These are phyloP conservation scores for Rosa chinensis DNA, from an alignment of 306 rosid species.

Conservation along the genomic window DNA sequence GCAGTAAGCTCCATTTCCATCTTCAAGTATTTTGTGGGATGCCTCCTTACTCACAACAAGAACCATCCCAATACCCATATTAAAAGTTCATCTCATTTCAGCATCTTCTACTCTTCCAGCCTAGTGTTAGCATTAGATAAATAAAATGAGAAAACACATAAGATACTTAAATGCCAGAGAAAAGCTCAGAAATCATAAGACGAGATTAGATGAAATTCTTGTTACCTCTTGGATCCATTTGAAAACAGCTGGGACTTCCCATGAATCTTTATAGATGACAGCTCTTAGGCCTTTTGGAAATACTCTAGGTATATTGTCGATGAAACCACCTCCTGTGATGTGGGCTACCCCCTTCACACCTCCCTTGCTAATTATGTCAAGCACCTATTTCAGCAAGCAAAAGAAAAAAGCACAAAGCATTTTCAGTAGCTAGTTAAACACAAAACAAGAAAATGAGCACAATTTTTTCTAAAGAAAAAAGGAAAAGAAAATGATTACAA, in stretches of 20 bases:
- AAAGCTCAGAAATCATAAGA: background rate
- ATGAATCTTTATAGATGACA: conserved; percentile 52
- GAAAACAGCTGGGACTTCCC: conserved; percentile 74
- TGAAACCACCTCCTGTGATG: conserved; percentile 91
- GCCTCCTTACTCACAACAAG: conserved; percentile 69
- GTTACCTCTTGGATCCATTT: conserved; percentile 95
- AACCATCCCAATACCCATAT: conserved; percentile 97
- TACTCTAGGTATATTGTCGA: conserved; percentile 85
- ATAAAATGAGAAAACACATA: background rate
- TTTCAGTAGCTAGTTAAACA: conserved; percentile 4
- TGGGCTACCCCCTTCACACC: conserved; percentile 91
- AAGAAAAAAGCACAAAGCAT: background rate
- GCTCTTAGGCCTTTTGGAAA: conserved; percentile 89
- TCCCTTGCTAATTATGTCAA: conserved; percentile 70
- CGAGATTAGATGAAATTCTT: too few species aligned
- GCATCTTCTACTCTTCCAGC: conserved; percentile 68
- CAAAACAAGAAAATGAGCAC: background rate
- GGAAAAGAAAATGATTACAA: background rate
- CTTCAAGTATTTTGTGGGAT: conserved; percentile 48
- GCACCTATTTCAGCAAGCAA: conserved; percentile 47
- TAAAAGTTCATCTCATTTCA: conserved; percentile 82
- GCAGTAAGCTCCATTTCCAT: conserved; percentile 38
- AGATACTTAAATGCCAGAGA: background rate
- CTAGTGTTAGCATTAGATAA: conserved; percentile 28
- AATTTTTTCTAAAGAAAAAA: too few species aligned